phyloP scores from a whole-genome alignment of 208 protist species.

The Wallacemonas sp. region DNA sequence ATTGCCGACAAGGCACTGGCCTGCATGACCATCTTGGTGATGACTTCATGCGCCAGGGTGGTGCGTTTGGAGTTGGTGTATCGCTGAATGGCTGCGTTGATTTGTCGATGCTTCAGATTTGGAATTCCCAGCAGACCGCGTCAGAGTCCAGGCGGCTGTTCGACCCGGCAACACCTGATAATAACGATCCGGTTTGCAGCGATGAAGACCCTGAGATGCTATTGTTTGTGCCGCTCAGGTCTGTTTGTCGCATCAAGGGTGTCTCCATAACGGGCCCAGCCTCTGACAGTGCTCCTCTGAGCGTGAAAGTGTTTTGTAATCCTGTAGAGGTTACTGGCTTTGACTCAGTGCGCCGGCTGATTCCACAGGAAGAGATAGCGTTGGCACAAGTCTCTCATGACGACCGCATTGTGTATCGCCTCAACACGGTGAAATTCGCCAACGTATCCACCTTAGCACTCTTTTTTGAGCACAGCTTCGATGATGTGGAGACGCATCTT shows the following conservation, averaged over 20 bases:
- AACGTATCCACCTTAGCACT: constrained; percentile 49
- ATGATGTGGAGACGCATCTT: constrained; percentile 66
- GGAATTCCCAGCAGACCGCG: constrained; percentile 58
- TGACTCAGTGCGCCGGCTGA: constrained; percentile 68
- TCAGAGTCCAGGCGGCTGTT: constrained; percentile 60
- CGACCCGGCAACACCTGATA: constrained; percentile 37
- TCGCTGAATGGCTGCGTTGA: constrained; percentile 72
- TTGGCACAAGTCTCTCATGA: constrained; percentile 54
- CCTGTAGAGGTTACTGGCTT: constrained; percentile 64
- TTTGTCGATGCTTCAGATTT: constrained; percentile 57
- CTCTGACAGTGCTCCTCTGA: constrained; percentile 51
- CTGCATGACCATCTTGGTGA: constrained; percentile 81
- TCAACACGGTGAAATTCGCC: constrained; percentile 75
- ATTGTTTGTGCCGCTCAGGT: constrained; percentile 61
- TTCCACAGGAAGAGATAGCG: constrained; percentile 74
- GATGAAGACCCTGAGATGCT: constrained; percentile 83
- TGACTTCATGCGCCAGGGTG: constrained; percentile 54
- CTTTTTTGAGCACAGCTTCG: constrained; percentile 80
- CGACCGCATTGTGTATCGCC: constrained; percentile 76
- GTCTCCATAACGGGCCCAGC: constrained; percentile 64
- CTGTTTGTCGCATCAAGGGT: constrained; percentile 61
- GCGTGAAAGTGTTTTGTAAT: constrained; percentile 83
- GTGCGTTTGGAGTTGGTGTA: constrained; percentile 54
- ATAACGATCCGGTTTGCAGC: constrained; percentile 70
- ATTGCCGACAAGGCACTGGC: constrained; percentile 71